Conservation (phyloP, 192 early-diverging fungal genomes). For the Coemansia sp. region DNA sequence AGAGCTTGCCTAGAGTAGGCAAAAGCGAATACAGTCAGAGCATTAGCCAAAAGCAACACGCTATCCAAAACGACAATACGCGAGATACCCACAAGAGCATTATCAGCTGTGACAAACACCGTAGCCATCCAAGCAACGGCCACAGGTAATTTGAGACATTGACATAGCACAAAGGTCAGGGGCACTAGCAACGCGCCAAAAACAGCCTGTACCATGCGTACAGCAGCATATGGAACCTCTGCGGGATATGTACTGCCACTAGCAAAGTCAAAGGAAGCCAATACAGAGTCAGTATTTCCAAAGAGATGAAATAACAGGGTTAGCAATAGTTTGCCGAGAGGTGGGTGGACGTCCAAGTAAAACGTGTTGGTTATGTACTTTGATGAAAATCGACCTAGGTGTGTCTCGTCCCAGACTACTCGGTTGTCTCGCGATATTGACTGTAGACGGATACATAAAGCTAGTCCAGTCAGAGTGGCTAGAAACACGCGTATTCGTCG, state of each 20-base stretch:
- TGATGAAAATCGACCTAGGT: conserved; percentile 95
- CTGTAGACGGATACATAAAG: conserved; percentile 43
- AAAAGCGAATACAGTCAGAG: conserved; percentile 62
- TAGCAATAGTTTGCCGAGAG: conserved; percentile 76
- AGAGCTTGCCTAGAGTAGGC: conserved; percentile 64
- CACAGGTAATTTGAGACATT: conserved; percentile 6
- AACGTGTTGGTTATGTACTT: conserved; percentile 88
- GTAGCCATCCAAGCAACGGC: conserved; percentile 60
- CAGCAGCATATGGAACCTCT: conserved; percentile 82
- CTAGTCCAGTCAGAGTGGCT: conserved; percentile 6
- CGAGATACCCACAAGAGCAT: conserved; percentile 63
- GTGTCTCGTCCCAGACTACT: conserved; percentile 91
- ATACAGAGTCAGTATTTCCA: conserved; percentile 59
- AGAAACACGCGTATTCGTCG: conserved; percentile 3
- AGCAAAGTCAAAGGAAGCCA: conserved; percentile 79
- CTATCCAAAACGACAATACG: conserved; percentile 92
- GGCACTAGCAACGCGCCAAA: conserved; percentile 81
- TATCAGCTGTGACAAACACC: conserved; percentile 75
- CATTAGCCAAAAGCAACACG: conserved; percentile 88
- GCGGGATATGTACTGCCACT: conserved; percentile 77
- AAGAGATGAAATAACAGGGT: conserved; percentile 69
- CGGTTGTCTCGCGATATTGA: conserved; percentile 57
- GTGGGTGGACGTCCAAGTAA: conserved; percentile 98
- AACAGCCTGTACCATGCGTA: conserved; percentile 75
- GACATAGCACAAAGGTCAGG: conserved; percentile 66